Evolutionary conservation across 305 asterid species (phyloP).

Genomic region (Rubia balearica): DNA sequence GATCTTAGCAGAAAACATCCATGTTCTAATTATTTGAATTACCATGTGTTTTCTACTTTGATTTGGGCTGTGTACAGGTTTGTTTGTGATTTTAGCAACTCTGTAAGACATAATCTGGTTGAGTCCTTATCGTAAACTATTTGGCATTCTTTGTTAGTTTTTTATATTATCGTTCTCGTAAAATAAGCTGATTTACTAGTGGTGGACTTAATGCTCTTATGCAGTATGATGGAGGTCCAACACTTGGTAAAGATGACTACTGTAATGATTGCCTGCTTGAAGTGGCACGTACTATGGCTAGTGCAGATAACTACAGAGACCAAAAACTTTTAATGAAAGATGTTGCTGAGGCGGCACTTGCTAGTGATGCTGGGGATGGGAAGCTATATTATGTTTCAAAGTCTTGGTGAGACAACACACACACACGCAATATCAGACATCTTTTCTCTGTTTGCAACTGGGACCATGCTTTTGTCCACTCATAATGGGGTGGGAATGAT

Average conservation of each 20-base stretch:
- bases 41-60: neutral
- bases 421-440: neutral
- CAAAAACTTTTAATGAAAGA: conserved; percentile 71
- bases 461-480: neutral
- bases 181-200: conserved; percentile 21
- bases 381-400: conserved; percentile 63
- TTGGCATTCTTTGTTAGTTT: neutral
- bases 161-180: conserved; percentile 4
- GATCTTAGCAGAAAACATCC: neutral
- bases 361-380: conserved; percentile 58
- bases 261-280: conserved; percentile 78
- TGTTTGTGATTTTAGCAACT: neutral
- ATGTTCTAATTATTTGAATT: neutral
- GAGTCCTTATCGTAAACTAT: neutral
- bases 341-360: conserved; percentile 87
- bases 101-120: neutral
- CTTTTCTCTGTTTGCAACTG: conserved; percentile 4
- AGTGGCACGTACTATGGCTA: conserved; percentile 55
- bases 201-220: conserved; percentile 29
- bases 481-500: neutral
- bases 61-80: neutral
- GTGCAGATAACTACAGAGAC: conserved; percentile 72
- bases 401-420: conserved; percentile 55
- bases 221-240: conserved; percentile 91
- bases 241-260: conserved; percentile 59